Evolutionary conservation across 2,329 filamentous ascomycete genomes (phyloP).

Genomic region (Cytospora schulzeri): DNA sequence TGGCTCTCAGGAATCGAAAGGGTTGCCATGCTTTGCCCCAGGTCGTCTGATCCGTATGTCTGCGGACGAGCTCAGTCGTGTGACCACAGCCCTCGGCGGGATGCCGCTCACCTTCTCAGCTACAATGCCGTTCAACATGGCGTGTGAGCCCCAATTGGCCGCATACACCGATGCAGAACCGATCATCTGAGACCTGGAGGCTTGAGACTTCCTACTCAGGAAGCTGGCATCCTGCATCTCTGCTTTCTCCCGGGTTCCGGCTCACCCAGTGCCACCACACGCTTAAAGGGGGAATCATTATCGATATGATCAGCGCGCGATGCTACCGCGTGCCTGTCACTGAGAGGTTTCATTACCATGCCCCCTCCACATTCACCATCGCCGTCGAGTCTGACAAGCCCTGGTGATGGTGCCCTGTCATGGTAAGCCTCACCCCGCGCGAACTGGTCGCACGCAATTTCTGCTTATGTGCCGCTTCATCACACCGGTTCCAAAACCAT

Average conservation of each 20-base stretch:
- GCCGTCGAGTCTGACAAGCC: not conserved
- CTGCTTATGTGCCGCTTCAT: slow-evolving; percentile 10
- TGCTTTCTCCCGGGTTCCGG: not conserved
- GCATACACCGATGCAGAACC: not conserved
- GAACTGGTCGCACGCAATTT: not conserved
- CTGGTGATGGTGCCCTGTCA: not conserved
- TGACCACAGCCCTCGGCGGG: slow-evolving; percentile 21
- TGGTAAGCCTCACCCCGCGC: not conserved
- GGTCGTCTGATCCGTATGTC: slow-evolving; percentile 25
- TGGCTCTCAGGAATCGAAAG: not conserved
- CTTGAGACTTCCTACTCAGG: not conserved
- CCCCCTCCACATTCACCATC: not conserved
- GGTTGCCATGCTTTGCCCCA: slow-evolving; percentile 6
- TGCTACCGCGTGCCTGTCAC: not conserved
- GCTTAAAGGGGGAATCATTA: not conserved
- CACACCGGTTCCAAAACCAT: slow-evolving; percentile 15
- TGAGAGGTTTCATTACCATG: not conserved
- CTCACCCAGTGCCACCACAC: not conserved
- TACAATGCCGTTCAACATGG: not conserved
- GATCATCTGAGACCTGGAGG: not conserved
- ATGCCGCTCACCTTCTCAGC: slow-evolving; percentile 3
- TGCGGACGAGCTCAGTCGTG: slow-evolving; percentile 27
- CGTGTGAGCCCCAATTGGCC: not conserved
- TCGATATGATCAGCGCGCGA: not conserved
- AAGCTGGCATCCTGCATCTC: not conserved